A percentile compares a stretch with the other conserved stretches of the same genome.
phyloP scores from a whole-genome alignment of 768 basidiomycete genomes.

The Serendipita indica region DNA sequence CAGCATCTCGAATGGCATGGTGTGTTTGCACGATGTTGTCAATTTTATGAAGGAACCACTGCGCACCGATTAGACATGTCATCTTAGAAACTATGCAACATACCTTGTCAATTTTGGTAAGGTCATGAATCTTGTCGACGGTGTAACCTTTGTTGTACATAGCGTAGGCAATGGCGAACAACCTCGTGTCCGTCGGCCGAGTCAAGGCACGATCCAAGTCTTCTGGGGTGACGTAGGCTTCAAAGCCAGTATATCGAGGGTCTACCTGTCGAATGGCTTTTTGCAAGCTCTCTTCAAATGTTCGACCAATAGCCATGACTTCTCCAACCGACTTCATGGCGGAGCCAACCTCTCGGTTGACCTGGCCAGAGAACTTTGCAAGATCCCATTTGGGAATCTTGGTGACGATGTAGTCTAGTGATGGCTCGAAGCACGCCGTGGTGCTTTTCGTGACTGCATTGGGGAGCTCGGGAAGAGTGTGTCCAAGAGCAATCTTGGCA shows the following conservation, averaged over 20 bases:
- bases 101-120: constrained; percentile 98
- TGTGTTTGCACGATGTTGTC: constrained; percentile 94
- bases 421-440: constrained; percentile 97
- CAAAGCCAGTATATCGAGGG: constrained; percentile 92
- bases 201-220: constrained; percentile 67
- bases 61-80: background rate
- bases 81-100: constrained; percentile 9
- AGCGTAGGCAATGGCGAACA: constrained; percentile 95
- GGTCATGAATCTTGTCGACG: constrained; percentile 76
- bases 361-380: constrained; percentile 74
- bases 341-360: constrained; percentile 87
- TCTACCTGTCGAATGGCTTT: constrained; percentile 98
- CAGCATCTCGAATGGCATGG: constrained; percentile 52
- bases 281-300: constrained; percentile 95
- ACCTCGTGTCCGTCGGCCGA: constrained; percentile 83
- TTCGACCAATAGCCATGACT: constrained; percentile 99
- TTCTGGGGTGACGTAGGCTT: constrained; percentile 80
- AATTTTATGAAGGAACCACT: constrained; percentile 99
- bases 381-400: constrained; percentile 99
- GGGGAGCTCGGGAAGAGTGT: constrained; percentile 93
- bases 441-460: constrained; percentile 99
- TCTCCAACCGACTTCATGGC: constrained; percentile 99
- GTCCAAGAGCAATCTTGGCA: constrained; percentile 93
- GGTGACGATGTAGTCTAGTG: constrained; percentile 96
- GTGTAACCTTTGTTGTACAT: constrained; percentile 90